Conservation (phyloP, 768 basidiomycete species). For the Lactarius quietus region DNA sequence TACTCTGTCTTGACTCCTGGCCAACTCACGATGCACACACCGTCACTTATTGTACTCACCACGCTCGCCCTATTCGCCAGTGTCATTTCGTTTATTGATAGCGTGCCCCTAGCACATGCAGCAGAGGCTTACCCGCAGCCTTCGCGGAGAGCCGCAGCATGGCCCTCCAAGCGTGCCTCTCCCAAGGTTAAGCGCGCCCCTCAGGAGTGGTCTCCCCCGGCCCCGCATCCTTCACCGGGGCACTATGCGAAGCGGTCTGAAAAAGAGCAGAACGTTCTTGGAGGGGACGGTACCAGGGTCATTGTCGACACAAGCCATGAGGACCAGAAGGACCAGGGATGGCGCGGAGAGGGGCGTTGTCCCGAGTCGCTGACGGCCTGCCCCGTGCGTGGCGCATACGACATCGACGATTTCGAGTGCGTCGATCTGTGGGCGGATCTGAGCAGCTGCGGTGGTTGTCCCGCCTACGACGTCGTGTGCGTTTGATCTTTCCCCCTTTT, state of each 20-base stretch:
- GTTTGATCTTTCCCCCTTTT: conserved; percentile 15
- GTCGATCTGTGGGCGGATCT: conserved; percentile 32
- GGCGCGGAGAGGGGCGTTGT: neutral
- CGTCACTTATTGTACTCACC: neutral
- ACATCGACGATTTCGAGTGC: conserved; percentile 32
- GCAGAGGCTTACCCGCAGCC: neutral
- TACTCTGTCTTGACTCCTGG: neutral
- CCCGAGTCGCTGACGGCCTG: conserved; percentile 15
- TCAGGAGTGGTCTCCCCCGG: neutral
- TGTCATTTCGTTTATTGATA: neutral
- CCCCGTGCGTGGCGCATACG: conserved; percentile 8
- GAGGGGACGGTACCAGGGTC: neutral
- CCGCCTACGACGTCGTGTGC: conserved; percentile 27
- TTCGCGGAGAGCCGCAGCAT: neutral
- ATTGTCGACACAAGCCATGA: neutral
- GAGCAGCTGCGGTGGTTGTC: conserved; percentile 34
- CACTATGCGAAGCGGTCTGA: neutral
- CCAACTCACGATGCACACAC: neutral
- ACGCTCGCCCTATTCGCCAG: conserved; percentile 3
- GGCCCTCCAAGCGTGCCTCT: neutral
- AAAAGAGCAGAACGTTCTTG: neutral
- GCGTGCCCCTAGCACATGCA: neutral
- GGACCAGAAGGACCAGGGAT: neutral
- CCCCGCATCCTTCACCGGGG: neutral
- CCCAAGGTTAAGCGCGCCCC: neutral